A percentile compares a stretch with the other conserved stretches of the same genome.
These are phyloP conservation scores for Fistulifera pelliculosa DNA, from an alignment of 108 stramenopile genomes.

Conservation along the genomic window DNA sequence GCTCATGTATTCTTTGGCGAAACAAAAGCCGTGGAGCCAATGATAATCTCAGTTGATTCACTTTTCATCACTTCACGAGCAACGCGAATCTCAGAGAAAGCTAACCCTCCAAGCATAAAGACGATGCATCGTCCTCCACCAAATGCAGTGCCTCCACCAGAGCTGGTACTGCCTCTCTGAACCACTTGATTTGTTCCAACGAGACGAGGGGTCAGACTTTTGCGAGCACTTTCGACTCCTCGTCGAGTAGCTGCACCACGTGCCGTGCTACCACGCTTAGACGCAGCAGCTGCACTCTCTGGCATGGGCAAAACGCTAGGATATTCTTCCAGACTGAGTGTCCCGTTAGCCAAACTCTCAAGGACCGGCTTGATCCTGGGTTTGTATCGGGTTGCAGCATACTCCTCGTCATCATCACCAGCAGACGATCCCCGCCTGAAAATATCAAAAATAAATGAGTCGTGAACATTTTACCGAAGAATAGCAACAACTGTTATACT, in stretches of 20 bases:
- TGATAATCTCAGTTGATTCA: slow-evolving; percentile 69
- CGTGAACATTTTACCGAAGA: neutral
- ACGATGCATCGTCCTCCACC: slow-evolving; percentile 72
- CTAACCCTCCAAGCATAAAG: slow-evolving; percentile 84
- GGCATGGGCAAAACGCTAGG: slow-evolving; percentile 87
- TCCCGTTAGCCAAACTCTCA: slow-evolving; percentile 41
- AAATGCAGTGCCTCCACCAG: slow-evolving; percentile 18
- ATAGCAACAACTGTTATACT: neutral
- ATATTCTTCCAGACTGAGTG: slow-evolving; percentile 73
- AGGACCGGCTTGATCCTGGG: slow-evolving; percentile 63
- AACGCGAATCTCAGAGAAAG: slow-evolving; percentile 76
- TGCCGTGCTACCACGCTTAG: slow-evolving; percentile 18
- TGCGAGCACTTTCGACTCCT: slow-evolving; percentile 16
- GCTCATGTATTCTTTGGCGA: slow-evolving; percentile 47
- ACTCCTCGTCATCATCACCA: slow-evolving; percentile 56
- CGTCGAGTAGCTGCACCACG: slow-evolving; percentile 9
- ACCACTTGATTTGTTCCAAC: slow-evolving; percentile 34
- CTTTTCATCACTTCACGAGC: slow-evolving; percentile 72
- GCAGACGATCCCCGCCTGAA: too few species aligned
- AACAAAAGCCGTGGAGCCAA: slow-evolving; percentile 66
- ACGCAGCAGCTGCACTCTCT: slow-evolving; percentile 18
- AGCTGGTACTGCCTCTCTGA: neutral
- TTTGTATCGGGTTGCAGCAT: slow-evolving; percentile 72
- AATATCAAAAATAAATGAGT: too few species aligned
- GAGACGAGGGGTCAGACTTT: slow-evolving; percentile 25